Base-by-base conservation (phyloP, 371 early-diverging fungal species). In the Mortierella sp. region DNA sequence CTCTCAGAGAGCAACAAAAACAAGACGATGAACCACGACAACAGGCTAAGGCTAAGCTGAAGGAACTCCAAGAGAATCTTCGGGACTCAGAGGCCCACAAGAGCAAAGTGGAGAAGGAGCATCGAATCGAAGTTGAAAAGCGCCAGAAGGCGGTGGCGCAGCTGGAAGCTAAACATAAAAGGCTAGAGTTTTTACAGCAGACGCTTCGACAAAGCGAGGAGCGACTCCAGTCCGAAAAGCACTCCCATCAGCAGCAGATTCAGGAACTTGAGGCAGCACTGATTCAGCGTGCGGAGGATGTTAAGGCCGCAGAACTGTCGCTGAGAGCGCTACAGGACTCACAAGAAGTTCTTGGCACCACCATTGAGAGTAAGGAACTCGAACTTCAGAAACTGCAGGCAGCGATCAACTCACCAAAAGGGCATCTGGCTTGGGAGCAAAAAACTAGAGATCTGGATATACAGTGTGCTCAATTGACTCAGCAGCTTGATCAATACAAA, bases 21-120 rank as follows among this genome's bases (percentile, higher is more conserved):
- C 69, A 63, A 6, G 76, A 75, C 9, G 87, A 87, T 8, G 83
- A 76, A 8, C 75, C 79, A 0, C 83, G 86, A n/a, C 68, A 81
- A 22, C 84, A 79, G n/a, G 76, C 83, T 58, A 85, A 83, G 54
- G 43, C 58, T 17, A 76, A 82, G 42, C 51, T 86, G 32, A 86
- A 84, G 66, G 81, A 85, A 29, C 75, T 87, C 28, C 83, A 87
- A 40, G 86, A 85, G 64, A 86, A 55, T 37, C 66, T 68, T 29
- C 54, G 76, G 8, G 83, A 82, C 58, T 65, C 71, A 5, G 83
- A 82, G 29, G 63, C 64, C 9, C 70, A 63, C 61, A 76, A 79
- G 54, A 54, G 60, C 60, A 80, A 83, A 62, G 51, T 80, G 9
- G 87, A 86, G 37, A 82, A 77, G 61, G 79, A 84, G 47, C 69